Evolutionary conservation across 2,329 filamentous ascomycete genomes (phyloP).

Genomic region (Fusarium sp.): DNA sequence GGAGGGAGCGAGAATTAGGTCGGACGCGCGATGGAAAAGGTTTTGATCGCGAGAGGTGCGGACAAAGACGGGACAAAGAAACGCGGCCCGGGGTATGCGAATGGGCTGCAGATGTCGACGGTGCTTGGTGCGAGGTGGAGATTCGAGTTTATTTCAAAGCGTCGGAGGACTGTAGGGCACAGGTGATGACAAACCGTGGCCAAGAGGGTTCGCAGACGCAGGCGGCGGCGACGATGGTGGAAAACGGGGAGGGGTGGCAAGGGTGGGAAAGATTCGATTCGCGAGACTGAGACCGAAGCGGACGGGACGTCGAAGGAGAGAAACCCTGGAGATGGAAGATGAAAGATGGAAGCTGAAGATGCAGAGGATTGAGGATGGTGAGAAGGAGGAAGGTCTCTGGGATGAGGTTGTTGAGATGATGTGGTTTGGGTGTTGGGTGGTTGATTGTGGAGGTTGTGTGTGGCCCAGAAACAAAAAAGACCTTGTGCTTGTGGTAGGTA

Average conservation of each 20-base stretch:
- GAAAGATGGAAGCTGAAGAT: slow-evolving; percentile 25
- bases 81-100: slow-evolving; percentile 4
- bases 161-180: slow-evolving; percentile 33
- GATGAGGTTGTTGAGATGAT: slow-evolving; percentile 34
- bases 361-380: slow-evolving; percentile 16
- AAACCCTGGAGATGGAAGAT: slow-evolving; percentile 16
- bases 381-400: slow-evolving; percentile 20
- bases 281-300: slow-evolving; percentile 2
- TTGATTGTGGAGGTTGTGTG: slow-evolving; percentile 24
- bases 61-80: slow-evolving; percentile 14
- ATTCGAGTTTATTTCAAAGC: slow-evolving; percentile 11
- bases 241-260: slow-evolving; percentile 40
- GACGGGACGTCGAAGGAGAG: slow-evolving; percentile 26
- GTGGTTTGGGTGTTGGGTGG: slow-evolving; percentile 27
- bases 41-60: slow-evolving; percentile 31
- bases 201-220: slow-evolving; percentile 37
- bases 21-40: slow-evolving; percentile 33
- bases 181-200: slow-evolving; percentile 39
- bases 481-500: not conserved
- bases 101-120: slow-evolving; percentile 26
- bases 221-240: slow-evolving; percentile 30
- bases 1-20: slow-evolving; percentile 33
- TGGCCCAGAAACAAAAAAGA: slow-evolving; percentile 27
- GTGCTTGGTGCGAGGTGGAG: slow-evolving; percentile 27
- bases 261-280: slow-evolving; percentile 21